Conservation (phyloP, 345 rosid genomes). For the Tarenaya hassleriana region DNA sequence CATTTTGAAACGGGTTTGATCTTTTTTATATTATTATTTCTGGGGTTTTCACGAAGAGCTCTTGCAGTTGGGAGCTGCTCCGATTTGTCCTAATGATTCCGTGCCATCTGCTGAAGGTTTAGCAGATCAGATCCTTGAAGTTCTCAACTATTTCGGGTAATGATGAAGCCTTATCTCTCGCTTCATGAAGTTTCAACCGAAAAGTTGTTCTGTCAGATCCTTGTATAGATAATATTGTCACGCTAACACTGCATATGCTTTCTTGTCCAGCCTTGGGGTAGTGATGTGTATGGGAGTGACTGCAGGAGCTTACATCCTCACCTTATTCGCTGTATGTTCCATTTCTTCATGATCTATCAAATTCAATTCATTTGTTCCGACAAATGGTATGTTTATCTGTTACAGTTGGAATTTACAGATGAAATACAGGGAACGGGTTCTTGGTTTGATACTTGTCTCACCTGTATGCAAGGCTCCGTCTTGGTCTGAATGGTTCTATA, state of each 20-base stretch:
- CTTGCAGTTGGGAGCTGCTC: conserved; percentile 93
- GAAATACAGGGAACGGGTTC: conserved; percentile 83
- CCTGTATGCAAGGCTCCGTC: conserved; percentile 90
- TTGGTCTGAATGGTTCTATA: conserved; percentile 92
- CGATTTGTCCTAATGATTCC: conserved; percentile 47
- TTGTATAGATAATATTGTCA: conserved; percentile 2
- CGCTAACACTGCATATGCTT: conserved; percentile 14
- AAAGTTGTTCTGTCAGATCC: neutral
- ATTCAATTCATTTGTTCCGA: neutral
- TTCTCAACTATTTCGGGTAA: conserved; percentile 85
- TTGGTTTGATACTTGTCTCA: conserved; percentile 86
- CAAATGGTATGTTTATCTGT: conserved; percentile 7
- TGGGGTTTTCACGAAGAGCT: conserved; percentile 65
- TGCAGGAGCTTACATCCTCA: conserved; percentile 89
- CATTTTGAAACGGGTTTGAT: conserved; percentile 20
- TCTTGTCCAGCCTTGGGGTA: conserved; percentile 56
- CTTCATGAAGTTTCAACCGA: conserved; percentile 14
- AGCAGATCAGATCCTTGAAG: conserved; percentile 87
- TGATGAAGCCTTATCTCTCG: conserved; percentile 7
- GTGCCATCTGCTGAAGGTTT: conserved; percentile 61
- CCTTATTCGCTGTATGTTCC: conserved; percentile 70
- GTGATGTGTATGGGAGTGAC: conserved; percentile 99
- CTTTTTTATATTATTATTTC: too few species aligned
- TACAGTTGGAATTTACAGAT: conserved; percentile 42
- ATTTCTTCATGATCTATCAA: neutral